These are phyloP conservation scores for Neonectria ditissima DNA, from an alignment of 2,329 filamentous ascomycete species.

Conservation along the genomic window DNA sequence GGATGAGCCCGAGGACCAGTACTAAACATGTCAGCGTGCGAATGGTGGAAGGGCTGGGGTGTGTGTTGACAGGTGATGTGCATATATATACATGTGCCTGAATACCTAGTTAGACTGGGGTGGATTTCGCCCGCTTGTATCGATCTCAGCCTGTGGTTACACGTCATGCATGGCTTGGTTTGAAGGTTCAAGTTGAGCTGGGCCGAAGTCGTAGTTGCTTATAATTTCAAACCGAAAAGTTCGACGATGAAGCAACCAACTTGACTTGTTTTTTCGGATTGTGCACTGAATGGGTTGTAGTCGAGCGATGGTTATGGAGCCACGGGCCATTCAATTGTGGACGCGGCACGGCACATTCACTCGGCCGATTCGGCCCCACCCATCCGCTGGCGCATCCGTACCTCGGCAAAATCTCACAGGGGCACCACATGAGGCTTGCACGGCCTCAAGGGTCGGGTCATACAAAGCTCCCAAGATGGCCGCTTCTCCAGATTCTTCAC, in stretches of 20 bases:
- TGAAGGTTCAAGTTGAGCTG: constrained; percentile 16
- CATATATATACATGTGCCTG: constrained; percentile 7
- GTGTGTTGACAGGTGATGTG: background rate
- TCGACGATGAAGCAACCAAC: background rate
- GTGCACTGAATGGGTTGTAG: too few relatives aligned
- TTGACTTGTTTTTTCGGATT: background rate
- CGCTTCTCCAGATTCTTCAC: background rate
- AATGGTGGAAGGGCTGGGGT: background rate
- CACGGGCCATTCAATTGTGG: background rate
- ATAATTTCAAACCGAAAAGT: constrained; percentile 12
- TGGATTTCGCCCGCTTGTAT: constrained; percentile 22
- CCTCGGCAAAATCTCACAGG: constrained; percentile 16
- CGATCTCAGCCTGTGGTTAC: constrained; percentile 10
- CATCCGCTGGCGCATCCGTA: constrained; percentile 3
- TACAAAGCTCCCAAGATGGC: background rate
- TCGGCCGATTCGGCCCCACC: constrained; percentile 17
- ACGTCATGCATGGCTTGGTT: background rate
- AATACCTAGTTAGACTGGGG: constrained; percentile 20
- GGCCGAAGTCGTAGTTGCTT: constrained; percentile 4
- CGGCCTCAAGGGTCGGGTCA: background rate
- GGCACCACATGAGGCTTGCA: constrained; percentile 1
- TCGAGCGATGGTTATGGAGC: background rate
- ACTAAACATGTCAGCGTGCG: background rate
- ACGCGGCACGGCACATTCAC: background rate
- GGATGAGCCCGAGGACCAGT: constrained; percentile 40